A percentile compares a stretch with the other conserved stretches of the same genome.
phyloP scores from a whole-genome alignment of 2,329 filamentous ascomycete genomes.

The Colletotrichum scovillei region DNA sequence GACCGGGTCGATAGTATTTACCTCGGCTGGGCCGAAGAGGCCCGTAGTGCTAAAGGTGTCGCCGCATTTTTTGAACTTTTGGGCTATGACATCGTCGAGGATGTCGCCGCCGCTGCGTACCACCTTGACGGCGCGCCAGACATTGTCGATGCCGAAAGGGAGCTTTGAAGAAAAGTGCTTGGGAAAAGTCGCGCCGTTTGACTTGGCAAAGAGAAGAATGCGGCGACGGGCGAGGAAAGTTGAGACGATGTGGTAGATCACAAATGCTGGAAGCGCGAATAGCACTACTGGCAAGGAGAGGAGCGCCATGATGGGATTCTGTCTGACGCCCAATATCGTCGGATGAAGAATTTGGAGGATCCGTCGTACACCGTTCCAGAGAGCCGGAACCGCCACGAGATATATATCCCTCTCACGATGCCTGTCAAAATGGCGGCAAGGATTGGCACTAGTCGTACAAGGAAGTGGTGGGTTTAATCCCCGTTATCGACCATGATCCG shows the following conservation, averaged over 20 bases:
- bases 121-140: conserved; percentile 12
- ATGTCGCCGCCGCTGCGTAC: conserved; percentile 17
- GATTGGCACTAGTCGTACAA: not conserved
- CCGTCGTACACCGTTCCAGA: not conserved
- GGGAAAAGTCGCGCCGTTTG: conserved; percentile 16
- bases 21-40: conserved; percentile 36
- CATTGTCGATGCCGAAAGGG: conserved; percentile 15
- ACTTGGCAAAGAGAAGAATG: conserved; percentile 18
- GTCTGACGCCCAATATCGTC: no score
- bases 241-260: conserved; percentile 4
- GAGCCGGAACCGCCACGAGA: not conserved
- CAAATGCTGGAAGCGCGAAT: not conserved
- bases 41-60: conserved; percentile 21
- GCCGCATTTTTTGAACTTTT: conserved; percentile 11
- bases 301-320: conserved; percentile 6
- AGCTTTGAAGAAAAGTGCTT: conserved; percentile 12
- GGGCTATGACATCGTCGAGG: conserved; percentile 25
- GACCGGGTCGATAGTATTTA: conserved; percentile 51
- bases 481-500: not conserved
- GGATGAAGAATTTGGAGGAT: not conserved
- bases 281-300: not conserved
- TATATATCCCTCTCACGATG: conserved; percentile 1
- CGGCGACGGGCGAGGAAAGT: conserved; percentile 8
- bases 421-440: not conserved
- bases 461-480: not conserved